A percentile compares a stretch with the other conserved stretches of the same genome.
Evolutionary conservation across 257 asterid genomes (phyloP).

Genomic region (Leonotis leonurus): DNA sequence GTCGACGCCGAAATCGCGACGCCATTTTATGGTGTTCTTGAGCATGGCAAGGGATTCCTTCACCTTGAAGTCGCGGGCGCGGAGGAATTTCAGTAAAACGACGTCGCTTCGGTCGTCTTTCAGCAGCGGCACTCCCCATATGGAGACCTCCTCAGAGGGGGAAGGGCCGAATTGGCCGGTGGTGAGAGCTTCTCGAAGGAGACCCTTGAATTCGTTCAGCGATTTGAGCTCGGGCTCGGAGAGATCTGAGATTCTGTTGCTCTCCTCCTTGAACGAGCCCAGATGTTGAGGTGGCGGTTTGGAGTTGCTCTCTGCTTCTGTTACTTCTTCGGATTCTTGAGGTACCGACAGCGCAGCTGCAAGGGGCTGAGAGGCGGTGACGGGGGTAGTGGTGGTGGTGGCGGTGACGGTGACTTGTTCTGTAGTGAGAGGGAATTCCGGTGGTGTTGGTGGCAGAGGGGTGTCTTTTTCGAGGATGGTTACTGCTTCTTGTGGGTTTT

Average conservation of each 20-base stretch:
- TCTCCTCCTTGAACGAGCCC: slow-evolving; percentile 69
- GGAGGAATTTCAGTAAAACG: slow-evolving; percentile 68
- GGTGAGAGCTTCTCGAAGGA: slow-evolving; percentile 41
- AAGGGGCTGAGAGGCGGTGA: slow-evolving; percentile 28
- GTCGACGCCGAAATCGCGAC: slow-evolving; percentile 57
- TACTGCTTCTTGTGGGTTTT: slow-evolving; percentile 29
- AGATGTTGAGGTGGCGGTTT: slow-evolving; percentile 40
- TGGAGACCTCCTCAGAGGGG: slow-evolving; percentile 38
- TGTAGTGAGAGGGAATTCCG: slow-evolving; percentile 24
- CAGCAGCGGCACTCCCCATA: slow-evolving; percentile 78
- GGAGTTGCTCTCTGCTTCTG: slow-evolving; percentile 24
- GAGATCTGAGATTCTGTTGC: slow-evolving; percentile 69
- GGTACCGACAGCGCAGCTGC: slow-evolving; percentile 28
- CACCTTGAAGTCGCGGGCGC: slow-evolving; percentile 80
- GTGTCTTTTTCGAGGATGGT: slow-evolving; percentile 37
- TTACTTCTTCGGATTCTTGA: slow-evolving; percentile 29
- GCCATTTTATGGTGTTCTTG: slow-evolving; percentile 59
- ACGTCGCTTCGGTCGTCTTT: slow-evolving; percentile 68
- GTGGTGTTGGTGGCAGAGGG: slow-evolving; percentile 33
- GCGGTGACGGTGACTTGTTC: slow-evolving; percentile 34
- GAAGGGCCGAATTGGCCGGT: slow-evolving; percentile 21
- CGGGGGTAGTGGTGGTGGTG: no score
- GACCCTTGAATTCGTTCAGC: slow-evolving; percentile 40
- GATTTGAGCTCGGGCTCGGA: slow-evolving; percentile 43
- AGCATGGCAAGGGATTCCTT: slow-evolving; percentile 65